phyloP scores from a whole-genome alignment of 1,284 basidiomycete genomes.

The Stereum hirsutum region DNA sequence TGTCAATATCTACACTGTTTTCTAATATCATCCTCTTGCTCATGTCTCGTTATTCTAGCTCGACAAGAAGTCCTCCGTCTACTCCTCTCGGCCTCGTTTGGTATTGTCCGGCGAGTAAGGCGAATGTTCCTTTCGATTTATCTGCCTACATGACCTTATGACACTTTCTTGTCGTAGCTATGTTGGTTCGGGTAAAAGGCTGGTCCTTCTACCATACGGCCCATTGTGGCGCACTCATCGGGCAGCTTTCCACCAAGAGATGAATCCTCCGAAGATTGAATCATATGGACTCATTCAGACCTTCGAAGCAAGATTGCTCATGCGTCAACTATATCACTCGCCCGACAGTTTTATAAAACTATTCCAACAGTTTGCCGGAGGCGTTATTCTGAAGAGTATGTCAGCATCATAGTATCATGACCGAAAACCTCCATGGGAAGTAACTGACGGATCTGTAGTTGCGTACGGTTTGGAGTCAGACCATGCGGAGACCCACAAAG shows the following conservation, averaged over 20 bases:
- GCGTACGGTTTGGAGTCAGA: slow-evolving; percentile 1
- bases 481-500: background rate
- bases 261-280: background rate
- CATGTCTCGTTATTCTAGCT: background rate
- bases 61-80: background rate
- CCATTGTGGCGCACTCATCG: background rate
- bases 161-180: background rate
- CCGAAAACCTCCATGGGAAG: background rate
- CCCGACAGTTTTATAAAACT: background rate
- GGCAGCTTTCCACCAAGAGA: background rate
- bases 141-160: no score
- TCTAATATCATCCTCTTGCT: background rate
- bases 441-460: background rate
- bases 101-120: background rate
- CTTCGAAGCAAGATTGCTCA: background rate
- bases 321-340: background rate
- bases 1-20: background rate
- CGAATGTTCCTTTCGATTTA: background rate
- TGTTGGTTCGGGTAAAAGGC: background rate
- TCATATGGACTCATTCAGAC: background rate
- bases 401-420: no score
- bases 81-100: slow-evolving; percentile 1
- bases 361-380: background rate
- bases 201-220: background rate
- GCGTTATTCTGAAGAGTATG: background rate